These are phyloP conservation scores for Curvularia eragrostidis DNA, from an alignment of 2,329 filamentous ascomycete species.

Conservation along the genomic window DNA sequence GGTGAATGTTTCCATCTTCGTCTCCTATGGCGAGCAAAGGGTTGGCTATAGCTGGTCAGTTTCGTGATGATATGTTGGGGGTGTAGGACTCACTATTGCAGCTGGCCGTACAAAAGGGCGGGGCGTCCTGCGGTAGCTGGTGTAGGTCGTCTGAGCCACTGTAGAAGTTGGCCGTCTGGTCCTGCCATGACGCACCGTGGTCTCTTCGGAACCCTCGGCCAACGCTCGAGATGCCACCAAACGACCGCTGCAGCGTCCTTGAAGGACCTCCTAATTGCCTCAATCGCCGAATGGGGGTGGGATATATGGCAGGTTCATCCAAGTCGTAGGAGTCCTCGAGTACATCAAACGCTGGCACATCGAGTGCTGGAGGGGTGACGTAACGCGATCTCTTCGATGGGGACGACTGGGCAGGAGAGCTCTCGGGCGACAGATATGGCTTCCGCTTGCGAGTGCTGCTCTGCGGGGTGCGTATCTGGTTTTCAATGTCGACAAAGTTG, in stretches of 20 bases:
- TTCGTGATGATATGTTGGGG: not conserved
- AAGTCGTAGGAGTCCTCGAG: slow-evolving; percentile 40
- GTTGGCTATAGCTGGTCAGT: slow-evolving; percentile 58
- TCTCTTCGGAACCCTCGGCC: slow-evolving; percentile 51
- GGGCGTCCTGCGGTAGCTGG: slow-evolving; percentile 55
- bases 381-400: slow-evolving; percentile 49
- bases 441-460: slow-evolving; percentile 47
- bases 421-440: slow-evolving; percentile 51
- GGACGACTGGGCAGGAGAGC: slow-evolving; percentile 51
- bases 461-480: slow-evolving; percentile 41
- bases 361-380: slow-evolving; percentile 38
- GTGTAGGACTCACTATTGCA: slow-evolving; percentile 65
- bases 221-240: slow-evolving; percentile 52
- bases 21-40: slow-evolving; percentile 73
- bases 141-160: slow-evolving; percentile 63
- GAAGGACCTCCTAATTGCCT: slow-evolving; percentile 43
- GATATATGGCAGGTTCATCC: slow-evolving; percentile 34
- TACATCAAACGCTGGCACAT: slow-evolving; percentile 28
- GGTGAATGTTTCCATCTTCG: slow-evolving; percentile 69
- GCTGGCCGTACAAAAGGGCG: slow-evolving; percentile 71
- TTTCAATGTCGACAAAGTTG: slow-evolving; percentile 48
- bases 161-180: slow-evolving; percentile 66
- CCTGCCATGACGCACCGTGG: slow-evolving; percentile 61
- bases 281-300: slow-evolving; percentile 49
- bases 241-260: slow-evolving; percentile 55